These are phyloP conservation scores for Cordyceps pruinosa DNA, from an alignment of 2,329 filamentous ascomycete species.

Conservation along the genomic window DNA sequence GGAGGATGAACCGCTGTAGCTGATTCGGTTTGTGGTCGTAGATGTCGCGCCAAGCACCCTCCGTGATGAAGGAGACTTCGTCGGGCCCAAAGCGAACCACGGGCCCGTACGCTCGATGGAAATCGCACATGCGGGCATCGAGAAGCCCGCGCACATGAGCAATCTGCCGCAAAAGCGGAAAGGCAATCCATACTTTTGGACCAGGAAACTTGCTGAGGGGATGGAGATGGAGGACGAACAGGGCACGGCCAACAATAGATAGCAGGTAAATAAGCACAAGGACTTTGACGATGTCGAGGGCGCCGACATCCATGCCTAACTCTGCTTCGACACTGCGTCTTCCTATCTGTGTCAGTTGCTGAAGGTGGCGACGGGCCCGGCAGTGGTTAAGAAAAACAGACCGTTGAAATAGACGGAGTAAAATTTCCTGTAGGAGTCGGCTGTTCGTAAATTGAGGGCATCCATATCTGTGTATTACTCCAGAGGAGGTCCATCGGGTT, in stretches of 20 bases:
- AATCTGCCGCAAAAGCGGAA: slow-evolving; percentile 3
- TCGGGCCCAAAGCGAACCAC: slow-evolving; percentile 41
- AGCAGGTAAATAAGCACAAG: background rate
- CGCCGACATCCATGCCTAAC: background rate
- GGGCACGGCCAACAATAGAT: background rate
- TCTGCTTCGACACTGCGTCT: too few relatives aligned
- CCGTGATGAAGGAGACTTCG: slow-evolving; percentile 37
- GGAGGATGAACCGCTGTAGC: slow-evolving; percentile 10
- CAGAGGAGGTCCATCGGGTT: too few relatives aligned
- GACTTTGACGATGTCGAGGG: background rate
- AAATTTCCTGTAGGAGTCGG: too few relatives aligned
- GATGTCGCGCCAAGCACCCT: slow-evolving; percentile 34
- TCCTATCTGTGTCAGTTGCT: too few relatives aligned
- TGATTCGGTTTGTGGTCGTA: slow-evolving; percentile 23
- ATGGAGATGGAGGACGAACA: slow-evolving; percentile 16
- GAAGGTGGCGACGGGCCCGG: too few relatives aligned
- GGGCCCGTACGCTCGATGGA: slow-evolving; percentile 35
- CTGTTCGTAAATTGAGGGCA: too few relatives aligned
- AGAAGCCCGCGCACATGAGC: slow-evolving; percentile 19
- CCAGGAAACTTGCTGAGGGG: slow-evolving; percentile 27
- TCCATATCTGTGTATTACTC: too few relatives aligned
- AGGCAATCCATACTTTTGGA: slow-evolving; percentile 14
- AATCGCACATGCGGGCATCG: slow-evolving; percentile 21
- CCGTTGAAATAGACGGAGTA: too few relatives aligned
- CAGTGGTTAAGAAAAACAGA: too few relatives aligned